Conservation (phyloP, 169 alveolate species). For the Eimeria sp. region DNA sequence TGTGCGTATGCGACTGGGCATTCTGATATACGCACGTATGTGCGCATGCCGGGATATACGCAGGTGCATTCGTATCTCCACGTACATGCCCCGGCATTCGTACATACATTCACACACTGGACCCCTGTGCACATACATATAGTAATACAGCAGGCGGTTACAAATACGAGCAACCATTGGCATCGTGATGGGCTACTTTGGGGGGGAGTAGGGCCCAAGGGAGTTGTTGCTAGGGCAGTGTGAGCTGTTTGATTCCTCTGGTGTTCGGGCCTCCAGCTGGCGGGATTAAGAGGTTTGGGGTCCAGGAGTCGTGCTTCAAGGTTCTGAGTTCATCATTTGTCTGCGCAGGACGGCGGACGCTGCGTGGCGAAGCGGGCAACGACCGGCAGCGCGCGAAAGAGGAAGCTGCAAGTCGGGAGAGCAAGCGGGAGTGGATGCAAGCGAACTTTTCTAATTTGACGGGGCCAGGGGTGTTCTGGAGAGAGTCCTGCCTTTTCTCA, state of each 20-base stretch:
- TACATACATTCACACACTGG: neutral
- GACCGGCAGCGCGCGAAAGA: constrained; percentile 80
- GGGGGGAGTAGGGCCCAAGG: neutral
- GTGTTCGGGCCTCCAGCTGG: neutral
- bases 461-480: constrained; percentile 88
- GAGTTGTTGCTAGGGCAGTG: neutral
- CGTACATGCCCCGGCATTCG: neutral
- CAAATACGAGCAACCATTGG: neutral
- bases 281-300: neutral
- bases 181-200: neutral
- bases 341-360: constrained; percentile 39
- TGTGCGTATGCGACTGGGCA: neutral
- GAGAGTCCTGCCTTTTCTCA: constrained; percentile 84
- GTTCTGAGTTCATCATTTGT: too few species aligned
- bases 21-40: neutral
- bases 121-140: neutral
- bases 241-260: neutral
- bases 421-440: constrained; percentile 88
- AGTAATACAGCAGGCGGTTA: neutral
- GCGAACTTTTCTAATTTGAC: constrained; percentile 87
- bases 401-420: constrained; percentile 85
- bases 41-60: neutral
- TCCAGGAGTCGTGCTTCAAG: too few species aligned
- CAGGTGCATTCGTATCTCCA: neutral
- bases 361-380: constrained; percentile 61